Evolutionary conservation across 2,329 filamentous ascomycete species (phyloP), one percentile per base, ranked within the genome.

Genomic region (Emergomyces pasteurianus): DNA sequence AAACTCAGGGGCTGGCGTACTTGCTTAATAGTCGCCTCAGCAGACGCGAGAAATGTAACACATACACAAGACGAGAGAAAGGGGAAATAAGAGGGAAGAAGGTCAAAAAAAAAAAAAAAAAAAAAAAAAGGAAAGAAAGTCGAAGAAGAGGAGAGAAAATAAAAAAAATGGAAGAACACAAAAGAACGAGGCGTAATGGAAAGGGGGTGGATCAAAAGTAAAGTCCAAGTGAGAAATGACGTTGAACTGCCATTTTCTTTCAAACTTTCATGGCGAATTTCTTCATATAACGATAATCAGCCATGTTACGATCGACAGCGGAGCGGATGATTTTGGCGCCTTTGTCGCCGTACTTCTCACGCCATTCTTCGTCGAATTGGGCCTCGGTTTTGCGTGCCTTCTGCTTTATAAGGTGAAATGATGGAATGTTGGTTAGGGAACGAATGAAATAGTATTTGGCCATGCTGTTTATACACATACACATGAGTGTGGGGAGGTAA

Each of bases 251-350:
- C 16, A 42, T 42, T 40, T 43, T 43, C 23, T 34, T 12, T 64
- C 70, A 76, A 31, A 77, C 74, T 71, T 81, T 83, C 71, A 86
- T 78, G 64, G 82, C 81, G 70, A 84, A 86, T 68, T 84, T 80
- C 80, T 86, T 86, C 74, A 86, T 68, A 68, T 86, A 85, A 67
- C 84, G 78, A 68, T 86, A 86, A 68, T 85, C 79, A 61, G 74
- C 77, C 69, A 86, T 79, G 68, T 83, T 84, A 59, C 75, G 78
- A 59, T 83, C 79, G 56, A 86, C 83, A 0, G 82, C 81, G 67
- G 82, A 75, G 47, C 79, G 77, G 66, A 86, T 86, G 60, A 82
- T 71, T 62, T 79, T 80, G 5, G 84, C 84, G 12, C 77, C 82
- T 65, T 85, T 75, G 60, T 81, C 76, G 53, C 84, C 84, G 67